Conservation (phyloP, 176 grass and related monocot species). For the Elaeis guineensis region DNA sequence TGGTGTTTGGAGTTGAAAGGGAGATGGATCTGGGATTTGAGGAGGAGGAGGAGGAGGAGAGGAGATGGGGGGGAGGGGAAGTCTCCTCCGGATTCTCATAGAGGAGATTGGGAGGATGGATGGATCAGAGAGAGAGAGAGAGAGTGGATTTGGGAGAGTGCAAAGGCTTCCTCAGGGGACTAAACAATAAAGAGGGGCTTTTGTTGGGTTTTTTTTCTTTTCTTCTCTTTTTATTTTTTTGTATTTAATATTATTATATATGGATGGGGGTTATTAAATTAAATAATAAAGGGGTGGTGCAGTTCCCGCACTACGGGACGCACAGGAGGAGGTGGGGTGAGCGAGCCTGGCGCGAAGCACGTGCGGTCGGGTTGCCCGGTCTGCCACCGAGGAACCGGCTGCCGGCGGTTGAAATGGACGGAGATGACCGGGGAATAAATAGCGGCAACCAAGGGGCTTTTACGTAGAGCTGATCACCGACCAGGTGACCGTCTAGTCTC, state of each 20-base stretch:
- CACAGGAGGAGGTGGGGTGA: no score
- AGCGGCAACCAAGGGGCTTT: no score
- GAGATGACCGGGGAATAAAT: no score
- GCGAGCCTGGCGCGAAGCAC: no score
- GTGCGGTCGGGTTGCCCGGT: no score
- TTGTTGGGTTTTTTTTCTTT: conserved; percentile 30
- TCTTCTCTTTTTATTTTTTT: conserved; percentile 3
- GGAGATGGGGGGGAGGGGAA: conserved; percentile 12
- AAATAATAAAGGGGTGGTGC: conserved; percentile 41
- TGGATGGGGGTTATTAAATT: conserved; percentile 29
- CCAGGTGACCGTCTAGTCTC: no score
- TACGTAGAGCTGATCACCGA: no score
- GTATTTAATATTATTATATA: conserved; percentile 20
- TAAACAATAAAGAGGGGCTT: conserved; percentile 21
- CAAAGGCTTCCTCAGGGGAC: conserved; percentile 18
- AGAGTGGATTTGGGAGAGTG: conserved; percentile 39
- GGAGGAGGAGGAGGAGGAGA: background rate
- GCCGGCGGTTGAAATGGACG: no score
- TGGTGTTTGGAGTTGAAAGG: conserved; percentile 4
- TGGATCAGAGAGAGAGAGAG: background rate
- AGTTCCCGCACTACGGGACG: conserved; percentile 11
- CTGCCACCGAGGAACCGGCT: no score
- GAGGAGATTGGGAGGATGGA: conserved; percentile 15
- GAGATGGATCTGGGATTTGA: conserved; percentile 41
- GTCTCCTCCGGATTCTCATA: conserved; percentile 87